phyloP scores from a whole-genome alignment of 352 stramenopile genomes.

The Phytophthora cactorum region DNA sequence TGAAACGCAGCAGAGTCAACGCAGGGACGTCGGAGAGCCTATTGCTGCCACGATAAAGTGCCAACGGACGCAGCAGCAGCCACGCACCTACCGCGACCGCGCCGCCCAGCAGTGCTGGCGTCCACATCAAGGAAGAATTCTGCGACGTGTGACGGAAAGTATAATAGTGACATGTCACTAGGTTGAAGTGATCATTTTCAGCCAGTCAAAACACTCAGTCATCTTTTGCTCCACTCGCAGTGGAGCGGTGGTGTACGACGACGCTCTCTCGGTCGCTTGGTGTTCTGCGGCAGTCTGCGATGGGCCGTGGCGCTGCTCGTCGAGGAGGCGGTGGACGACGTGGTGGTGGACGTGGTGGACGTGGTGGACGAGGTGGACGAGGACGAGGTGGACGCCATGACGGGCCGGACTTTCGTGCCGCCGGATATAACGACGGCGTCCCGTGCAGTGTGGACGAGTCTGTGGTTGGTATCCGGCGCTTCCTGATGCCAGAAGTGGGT shows the following conservation, averaged over 20 bases:
- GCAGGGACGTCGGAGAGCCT: conserved; percentile 38
- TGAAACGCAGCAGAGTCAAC: conserved; percentile 49
- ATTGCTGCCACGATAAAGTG: conserved; percentile 10
- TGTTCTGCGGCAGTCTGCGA: conserved; percentile 20
- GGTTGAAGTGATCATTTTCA: conserved; percentile 10
- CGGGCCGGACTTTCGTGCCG: conserved; percentile 53
- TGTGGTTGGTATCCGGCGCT: conserved; percentile 76
- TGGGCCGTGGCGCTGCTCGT: conserved; percentile 31
- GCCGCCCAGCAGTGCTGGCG: conserved; percentile 2
- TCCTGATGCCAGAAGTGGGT: conserved; percentile 58
- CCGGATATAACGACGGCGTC: conserved; percentile 79
- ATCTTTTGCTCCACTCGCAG: conserved; percentile 6
- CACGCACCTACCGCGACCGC: conserved; percentile 7
- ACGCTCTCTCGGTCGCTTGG: conserved; percentile 16
- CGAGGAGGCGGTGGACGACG: conserved; percentile 32
- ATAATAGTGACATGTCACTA: conserved; percentile 17
- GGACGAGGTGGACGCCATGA: conserved; percentile 30
- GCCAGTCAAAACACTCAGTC: conserved; percentile 26
- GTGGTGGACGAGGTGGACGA: conserved; percentile 27
- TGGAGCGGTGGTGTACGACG: conserved; percentile 12
- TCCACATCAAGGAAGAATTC: conserved; percentile 23
- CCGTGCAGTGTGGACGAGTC: conserved; percentile 79
- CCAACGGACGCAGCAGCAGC: conserved; percentile 21
- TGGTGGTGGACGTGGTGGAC: conserved; percentile 35
- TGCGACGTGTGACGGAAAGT: conserved; percentile 22